Conservation (phyloP, 805 yeast genomes). For the Suhomyces pyralidae region DNA sequence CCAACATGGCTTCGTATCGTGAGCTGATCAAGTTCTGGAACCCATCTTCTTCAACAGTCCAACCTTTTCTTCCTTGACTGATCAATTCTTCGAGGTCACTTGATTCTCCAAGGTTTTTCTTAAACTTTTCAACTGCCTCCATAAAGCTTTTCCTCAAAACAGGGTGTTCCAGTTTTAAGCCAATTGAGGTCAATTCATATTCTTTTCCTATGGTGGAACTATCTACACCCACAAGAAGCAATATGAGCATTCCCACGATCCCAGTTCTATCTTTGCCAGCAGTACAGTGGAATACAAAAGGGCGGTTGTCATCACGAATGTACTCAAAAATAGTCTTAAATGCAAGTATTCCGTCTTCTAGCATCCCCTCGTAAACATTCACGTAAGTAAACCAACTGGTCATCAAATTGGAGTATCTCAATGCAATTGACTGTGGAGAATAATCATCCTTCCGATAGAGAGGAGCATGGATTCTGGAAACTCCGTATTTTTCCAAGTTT, state of each 20-base stretch:
- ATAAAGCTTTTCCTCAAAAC: constrained; percentile 34
- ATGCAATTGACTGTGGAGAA: constrained; percentile 64
- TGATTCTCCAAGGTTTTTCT: constrained; percentile 19
- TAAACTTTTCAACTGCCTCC: constrained; percentile 29
- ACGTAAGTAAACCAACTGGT: constrained; percentile 62
- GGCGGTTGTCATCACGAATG: constrained; percentile 50
- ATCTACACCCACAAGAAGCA: constrained; percentile 64
- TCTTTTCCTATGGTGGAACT: constrained; percentile 65
- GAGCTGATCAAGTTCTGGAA: constrained; percentile 60
- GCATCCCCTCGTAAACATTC: constrained; percentile 57
- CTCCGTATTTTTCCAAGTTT: constrained; percentile 38
- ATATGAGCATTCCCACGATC: constrained; percentile 61
- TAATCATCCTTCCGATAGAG: constrained; percentile 52
- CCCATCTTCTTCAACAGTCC: constrained; percentile 49
- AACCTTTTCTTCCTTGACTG: constrained; percentile 37
- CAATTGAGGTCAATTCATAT: constrained; percentile 70
- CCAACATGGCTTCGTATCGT: constrained; percentile 66
- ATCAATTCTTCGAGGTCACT: constrained; percentile 21
- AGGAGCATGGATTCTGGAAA: constrained; percentile 52
- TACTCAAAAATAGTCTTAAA: constrained; percentile 51
- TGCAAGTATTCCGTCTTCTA: constrained; percentile 47
- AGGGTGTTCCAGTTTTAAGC: constrained; percentile 51
- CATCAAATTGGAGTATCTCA: constrained; percentile 51
- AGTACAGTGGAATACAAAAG: constrained; percentile 69
- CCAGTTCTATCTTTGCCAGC: constrained; percentile 91